These are phyloP conservation scores for Crotalaria pallida DNA, from an alignment of 306 rosid genomes.

Conservation along the genomic window DNA sequence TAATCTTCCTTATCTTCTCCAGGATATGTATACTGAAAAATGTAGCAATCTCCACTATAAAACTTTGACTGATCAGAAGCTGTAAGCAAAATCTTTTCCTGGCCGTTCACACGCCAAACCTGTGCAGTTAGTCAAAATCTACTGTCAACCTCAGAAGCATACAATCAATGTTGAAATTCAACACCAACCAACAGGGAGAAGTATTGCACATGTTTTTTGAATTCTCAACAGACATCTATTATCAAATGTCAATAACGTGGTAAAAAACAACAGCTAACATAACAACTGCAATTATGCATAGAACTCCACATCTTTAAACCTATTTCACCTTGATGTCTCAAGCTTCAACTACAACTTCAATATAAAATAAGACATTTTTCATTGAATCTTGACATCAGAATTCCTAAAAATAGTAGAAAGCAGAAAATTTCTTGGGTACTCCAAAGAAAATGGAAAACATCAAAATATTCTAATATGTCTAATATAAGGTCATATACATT, in stretches of 20 bases:
- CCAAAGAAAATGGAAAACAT: not conserved
- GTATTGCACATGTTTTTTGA: not conserved
- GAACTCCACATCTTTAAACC: not conserved
- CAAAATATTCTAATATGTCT: not conserved
- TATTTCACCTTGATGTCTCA: not conserved
- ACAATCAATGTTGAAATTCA: conserved; percentile 8
- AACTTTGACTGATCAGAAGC: conserved; percentile 79
- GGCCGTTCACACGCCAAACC: conserved; percentile 86
- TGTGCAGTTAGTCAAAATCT: conserved; percentile 30
- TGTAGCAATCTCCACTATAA: conserved; percentile 82
- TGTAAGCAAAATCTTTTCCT: conserved; percentile 63
- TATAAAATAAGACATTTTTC: not conserved
- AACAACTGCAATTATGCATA: conserved; percentile 16
- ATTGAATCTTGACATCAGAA: not conserved
- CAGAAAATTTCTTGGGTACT: not conserved
- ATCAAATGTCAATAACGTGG: conserved; percentile 4
- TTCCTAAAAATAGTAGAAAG: not conserved
- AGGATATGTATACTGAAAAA: conserved; percentile 75
- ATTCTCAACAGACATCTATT: not conserved
- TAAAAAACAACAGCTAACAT: not conserved
- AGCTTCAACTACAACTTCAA: not conserved
- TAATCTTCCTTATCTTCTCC: conserved; percentile 86
- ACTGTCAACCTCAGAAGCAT: conserved; percentile 29
- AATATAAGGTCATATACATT: conserved; percentile 5
- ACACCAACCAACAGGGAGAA: not conserved